A percentile compares a stretch with the other conserved stretches of the same genome.
These are phyloP conservation scores for Ilex asprella DNA, from an alignment of 257 asterid genomes.

Conservation along the genomic window DNA sequence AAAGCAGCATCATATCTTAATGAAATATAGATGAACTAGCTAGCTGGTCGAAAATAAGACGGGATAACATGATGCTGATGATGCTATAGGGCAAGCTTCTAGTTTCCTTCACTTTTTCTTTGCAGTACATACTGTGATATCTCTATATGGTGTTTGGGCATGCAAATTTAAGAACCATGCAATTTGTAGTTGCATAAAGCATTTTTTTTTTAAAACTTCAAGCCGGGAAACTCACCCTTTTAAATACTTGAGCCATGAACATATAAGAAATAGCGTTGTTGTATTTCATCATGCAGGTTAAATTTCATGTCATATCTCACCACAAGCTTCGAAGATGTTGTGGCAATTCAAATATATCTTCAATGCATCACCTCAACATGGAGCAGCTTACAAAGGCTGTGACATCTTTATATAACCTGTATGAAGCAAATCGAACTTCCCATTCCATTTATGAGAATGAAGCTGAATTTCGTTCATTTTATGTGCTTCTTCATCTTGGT, in stretches of 20 bases:
- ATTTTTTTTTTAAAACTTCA: not conserved
- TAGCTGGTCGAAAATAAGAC: too few species aligned
- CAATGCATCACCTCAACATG: constrained; percentile 63
- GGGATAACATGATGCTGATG: too few species aligned
- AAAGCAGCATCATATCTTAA: too few species aligned
- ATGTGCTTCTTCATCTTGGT: constrained; percentile 79
- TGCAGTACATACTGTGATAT: not conserved
- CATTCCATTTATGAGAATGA: constrained; percentile 42
- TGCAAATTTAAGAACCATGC: not conserved
- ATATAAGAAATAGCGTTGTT: constrained; percentile 1
- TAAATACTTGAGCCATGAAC: not conserved
- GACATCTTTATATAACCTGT: constrained; percentile 49
- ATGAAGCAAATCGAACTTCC: constrained; percentile 52
- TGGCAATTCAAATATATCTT: constrained; percentile 40
- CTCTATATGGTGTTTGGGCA: not conserved
- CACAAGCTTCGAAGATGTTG: constrained; percentile 50
- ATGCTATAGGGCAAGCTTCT: too few species aligned
- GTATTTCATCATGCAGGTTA: constrained; percentile 47
- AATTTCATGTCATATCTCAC: constrained; percentile 74
- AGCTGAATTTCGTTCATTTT: constrained; percentile 66
- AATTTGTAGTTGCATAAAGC: not conserved
- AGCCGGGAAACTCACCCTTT: not conserved
- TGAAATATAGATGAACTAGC: too few species aligned
- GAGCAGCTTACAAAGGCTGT: constrained; percentile 88
- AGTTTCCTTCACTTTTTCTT: not conserved